Evolutionary conservation across 495 filamentous ascomycete species (phyloP).

Genomic region (Penicillium samsonianum): DNA sequence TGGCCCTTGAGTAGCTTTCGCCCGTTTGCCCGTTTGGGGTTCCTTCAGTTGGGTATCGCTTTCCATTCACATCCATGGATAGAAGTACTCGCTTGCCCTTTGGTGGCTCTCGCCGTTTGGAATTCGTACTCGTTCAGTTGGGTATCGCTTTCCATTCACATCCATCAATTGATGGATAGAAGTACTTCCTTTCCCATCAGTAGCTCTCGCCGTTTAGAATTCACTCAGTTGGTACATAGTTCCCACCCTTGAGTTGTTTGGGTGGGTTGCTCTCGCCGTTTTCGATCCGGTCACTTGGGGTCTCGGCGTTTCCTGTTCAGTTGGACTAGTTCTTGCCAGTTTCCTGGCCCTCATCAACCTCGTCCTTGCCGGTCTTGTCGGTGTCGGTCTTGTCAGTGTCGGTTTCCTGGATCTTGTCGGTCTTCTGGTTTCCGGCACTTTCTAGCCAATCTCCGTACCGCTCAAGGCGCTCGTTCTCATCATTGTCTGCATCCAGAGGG

Average conservation of each 20-base stretch:
- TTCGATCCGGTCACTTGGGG: neutral
- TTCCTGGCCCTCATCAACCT: neutral
- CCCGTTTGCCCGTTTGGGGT: too few species aligned
- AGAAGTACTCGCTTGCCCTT: too few species aligned
- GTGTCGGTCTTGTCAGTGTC: neutral
- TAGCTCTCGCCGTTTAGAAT: neutral
- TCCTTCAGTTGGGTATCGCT: neutral
- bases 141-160: neutral
- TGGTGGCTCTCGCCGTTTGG: too few species aligned
- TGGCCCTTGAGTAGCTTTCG: neutral
- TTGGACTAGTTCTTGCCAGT: neutral
- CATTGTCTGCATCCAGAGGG: slow-evolving; percentile 12
- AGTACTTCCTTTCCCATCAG: neutral
- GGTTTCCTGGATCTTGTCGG: neutral
- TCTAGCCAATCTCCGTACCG: slow-evolving; percentile 60
- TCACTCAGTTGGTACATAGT: neutral
- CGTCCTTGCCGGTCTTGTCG: neutral
- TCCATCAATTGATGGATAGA: too few species aligned
- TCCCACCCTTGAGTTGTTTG: neutral
- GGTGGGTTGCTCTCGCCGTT: neutral
- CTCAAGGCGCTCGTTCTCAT: slow-evolving; percentile 50
- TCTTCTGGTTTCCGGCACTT: slow-evolving; percentile 21
- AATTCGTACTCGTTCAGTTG: too few species aligned
- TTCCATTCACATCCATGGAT: too few species aligned
- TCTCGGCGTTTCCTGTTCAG: neutral